These are phyloP conservation scores for Pseudogymnoascus sp. DNA, from an alignment of 2,329 filamentous ascomycete species.

Conservation along the genomic window DNA sequence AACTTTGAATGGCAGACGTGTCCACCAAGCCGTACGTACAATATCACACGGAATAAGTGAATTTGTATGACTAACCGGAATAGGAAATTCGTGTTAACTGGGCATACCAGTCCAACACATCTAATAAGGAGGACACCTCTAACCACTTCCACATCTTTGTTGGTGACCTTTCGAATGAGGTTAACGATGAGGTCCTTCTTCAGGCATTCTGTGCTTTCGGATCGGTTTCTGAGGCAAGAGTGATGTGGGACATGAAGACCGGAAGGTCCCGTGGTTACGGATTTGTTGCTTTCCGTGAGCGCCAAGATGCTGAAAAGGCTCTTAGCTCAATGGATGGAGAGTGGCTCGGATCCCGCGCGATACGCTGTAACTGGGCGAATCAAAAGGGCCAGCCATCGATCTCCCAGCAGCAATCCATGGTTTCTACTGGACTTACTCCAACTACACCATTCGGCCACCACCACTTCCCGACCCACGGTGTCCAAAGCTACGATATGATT, in stretches of 20 bases:
- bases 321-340: slow-evolving; percentile 97
- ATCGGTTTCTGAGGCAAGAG: slow-evolving; percentile 90
- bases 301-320: slow-evolving; percentile 88
- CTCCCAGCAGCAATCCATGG: slow-evolving; percentile 94
- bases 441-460: slow-evolving; percentile 95
- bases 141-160: slow-evolving; percentile 99
- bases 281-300: slow-evolving; percentile 95
- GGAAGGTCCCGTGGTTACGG: slow-evolving; percentile 95
- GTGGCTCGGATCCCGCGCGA: slow-evolving; percentile 95
- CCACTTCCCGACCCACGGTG: slow-evolving; percentile 93
- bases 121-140: slow-evolving; percentile 94
- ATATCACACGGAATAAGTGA: not conserved
- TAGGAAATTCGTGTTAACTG: slow-evolving; percentile 99
- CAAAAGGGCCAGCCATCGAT: slow-evolving; percentile 99
- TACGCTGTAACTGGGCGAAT: slow-evolving; percentile 99
- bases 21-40: slow-evolving; percentile 80
- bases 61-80: slow-evolving; percentile 25
- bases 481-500: slow-evolving; percentile 97
- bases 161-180: slow-evolving; percentile 94
- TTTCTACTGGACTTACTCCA: slow-evolving; percentile 95
- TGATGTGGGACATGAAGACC: slow-evolving; percentile 99
- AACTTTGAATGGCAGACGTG: slow-evolving; percentile 88
- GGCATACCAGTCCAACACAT: slow-evolving; percentile 95
- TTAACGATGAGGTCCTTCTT: slow-evolving; percentile 89
- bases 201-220: slow-evolving; percentile 97